Base-by-base conservation (phyloP, 2,329 filamentous ascomycete species). In the Calonectria multiphialidica region DNA sequence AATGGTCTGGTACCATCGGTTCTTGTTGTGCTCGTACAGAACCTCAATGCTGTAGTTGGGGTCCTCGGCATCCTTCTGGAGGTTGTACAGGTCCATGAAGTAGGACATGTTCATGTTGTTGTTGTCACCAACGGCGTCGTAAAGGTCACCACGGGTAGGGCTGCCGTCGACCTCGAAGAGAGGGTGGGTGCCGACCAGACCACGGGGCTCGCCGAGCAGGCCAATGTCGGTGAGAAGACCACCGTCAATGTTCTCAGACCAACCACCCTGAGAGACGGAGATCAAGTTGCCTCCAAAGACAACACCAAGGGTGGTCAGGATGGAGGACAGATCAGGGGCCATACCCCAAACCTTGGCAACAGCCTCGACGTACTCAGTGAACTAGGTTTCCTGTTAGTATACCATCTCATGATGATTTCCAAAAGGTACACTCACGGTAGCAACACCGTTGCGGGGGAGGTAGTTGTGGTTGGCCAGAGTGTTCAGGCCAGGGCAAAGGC, bases 161-260 rank as follows among this genome's bases (percentile, higher is more conserved):
- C 88, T 90, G 0, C 83, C 86, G 78, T 91, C 89, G 0, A 86
- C 82, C 81, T 91, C 89, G 75, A 90, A 87, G 68, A 87, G 86
- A 78, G 90, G 90, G 78, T 91, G 89, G 3, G 86, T 86, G n/a
- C 87, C 86, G 16, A 81, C 80, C 2, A 90, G 82, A 6, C 88
- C 88, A 49, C 85, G 84, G 0, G 87, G 87, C 18, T 82, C 82
- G 23, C 77, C 77, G 0, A 88, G 78, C 3, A 88, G 81, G 1
- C 87, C 87, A 1, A 84, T 85, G 28, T 83, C 81, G 6, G 87
- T 80, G 8, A 87, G 33, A 23, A 59, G 53, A 12, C 53, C 53
- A 7, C 53, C 3, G 8, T 21, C 8, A 15, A 59, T 59, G 53
- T 59, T 23, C 18, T 40, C 33, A 2, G 53, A 59, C 53, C 53